phyloP scores from a whole-genome alignment of 129 eudicot species.

The Flaveria robusta region DNA sequence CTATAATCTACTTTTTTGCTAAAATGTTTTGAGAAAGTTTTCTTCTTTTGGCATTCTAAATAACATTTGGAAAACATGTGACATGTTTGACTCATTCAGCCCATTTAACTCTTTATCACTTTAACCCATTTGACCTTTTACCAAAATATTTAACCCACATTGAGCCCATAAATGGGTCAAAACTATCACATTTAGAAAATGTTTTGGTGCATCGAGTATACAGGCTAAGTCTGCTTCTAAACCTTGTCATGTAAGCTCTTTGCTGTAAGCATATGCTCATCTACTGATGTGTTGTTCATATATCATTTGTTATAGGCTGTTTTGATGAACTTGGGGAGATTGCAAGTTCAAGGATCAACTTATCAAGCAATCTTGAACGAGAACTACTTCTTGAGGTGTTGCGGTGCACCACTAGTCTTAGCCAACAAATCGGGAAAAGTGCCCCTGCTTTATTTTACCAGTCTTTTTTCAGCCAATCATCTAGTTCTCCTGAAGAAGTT shows the following conservation, averaged over 20 bases:
- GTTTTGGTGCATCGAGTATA: neutral
- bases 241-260: neutral
- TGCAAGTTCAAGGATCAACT: conserved; percentile 47
- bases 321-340: conserved; percentile 51
- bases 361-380: conserved; percentile 46
- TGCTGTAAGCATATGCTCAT: conserved; percentile 9
- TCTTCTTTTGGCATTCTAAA: neutral
- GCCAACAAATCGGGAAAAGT: conserved; percentile 82
- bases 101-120: neutral
- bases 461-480: conserved; percentile 54
- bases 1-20: neutral
- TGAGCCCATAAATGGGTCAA: neutral
- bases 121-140: neutral
- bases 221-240: neutral
- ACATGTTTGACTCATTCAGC: neutral
- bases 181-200: neutral
- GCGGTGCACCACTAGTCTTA: conserved; percentile 56
- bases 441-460: conserved; percentile 71
- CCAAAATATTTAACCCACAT: neutral
- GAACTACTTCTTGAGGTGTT: conserved; percentile 66
- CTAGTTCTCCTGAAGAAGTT: conserved; percentile 68
- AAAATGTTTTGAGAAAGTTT: neutral
- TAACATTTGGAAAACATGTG: neutral
- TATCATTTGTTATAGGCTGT: conserved; percentile 49
- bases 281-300: neutral